Percentiles rank a stretch among this genome's conserved stretches.
Evolutionary conservation across 208 protist species (phyloP).

Genomic region (Crithidia expoeki): DNA sequence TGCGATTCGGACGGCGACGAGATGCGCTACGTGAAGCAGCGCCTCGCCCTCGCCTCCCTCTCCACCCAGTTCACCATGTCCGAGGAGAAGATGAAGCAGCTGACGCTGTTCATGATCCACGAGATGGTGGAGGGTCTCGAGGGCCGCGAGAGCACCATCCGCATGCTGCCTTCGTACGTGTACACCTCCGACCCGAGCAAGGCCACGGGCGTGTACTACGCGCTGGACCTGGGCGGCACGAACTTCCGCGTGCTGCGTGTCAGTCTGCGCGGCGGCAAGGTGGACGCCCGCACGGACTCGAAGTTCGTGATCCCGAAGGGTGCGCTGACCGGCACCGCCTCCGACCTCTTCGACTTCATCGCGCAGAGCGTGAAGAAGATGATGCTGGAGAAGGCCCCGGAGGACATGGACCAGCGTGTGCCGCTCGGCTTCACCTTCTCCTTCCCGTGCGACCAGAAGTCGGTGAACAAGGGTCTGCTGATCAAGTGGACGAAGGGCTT

Average conservation of each 20-base stretch:
- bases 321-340: constrained; percentile 49
- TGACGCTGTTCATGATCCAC: constrained; percentile 77
- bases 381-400: constrained; percentile 57
- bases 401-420: constrained; percentile 63
- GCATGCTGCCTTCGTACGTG: constrained; percentile 89
- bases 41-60: constrained; percentile 74
- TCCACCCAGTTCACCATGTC: constrained; percentile 68
- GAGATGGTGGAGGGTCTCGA: constrained; percentile 87
- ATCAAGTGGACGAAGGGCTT: constrained; percentile 94
- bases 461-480: constrained; percentile 71
- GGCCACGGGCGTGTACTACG: constrained; percentile 82
- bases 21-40: constrained; percentile 77
- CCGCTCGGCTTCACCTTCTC: constrained; percentile 94
- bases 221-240: constrained; percentile 91
- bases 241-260: constrained; percentile 91
- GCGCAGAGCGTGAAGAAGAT: constrained; percentile 73
- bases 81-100: constrained; percentile 61
- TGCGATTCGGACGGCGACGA: constrained; percentile 57
- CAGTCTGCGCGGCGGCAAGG: constrained; percentile 47
- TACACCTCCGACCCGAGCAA: constrained; percentile 60
- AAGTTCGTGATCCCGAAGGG: constrained; percentile 69
- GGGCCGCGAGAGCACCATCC: constrained; percentile 71
- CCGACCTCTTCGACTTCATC: constrained; percentile 90
- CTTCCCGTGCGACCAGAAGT: constrained; percentile 89
- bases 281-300: constrained; percentile 43